These are phyloP conservation scores for Candida anglica DNA, from an alignment of 805 yeast genomes.

Conservation along the genomic window DNA sequence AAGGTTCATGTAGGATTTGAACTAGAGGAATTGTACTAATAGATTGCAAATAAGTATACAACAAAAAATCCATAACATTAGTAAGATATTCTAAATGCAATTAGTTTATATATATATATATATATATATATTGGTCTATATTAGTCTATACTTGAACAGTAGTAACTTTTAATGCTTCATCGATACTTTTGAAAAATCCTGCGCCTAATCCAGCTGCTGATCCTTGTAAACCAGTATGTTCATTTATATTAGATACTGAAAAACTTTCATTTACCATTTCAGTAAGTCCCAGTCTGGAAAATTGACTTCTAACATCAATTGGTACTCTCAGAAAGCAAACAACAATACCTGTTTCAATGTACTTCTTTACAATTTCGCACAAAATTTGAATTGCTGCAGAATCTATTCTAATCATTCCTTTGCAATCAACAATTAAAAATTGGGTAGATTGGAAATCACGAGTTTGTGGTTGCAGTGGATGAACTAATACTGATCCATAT, in stretches of 20 bases:
- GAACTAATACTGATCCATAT: slow-evolving; percentile 70
- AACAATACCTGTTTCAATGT: slow-evolving; percentile 46
- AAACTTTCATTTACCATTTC: slow-evolving; percentile 17
- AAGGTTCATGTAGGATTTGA: no score
- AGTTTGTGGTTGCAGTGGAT: slow-evolving; percentile 67
- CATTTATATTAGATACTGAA: neutral
- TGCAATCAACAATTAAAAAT: slow-evolving; percentile 67
- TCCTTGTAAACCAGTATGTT: no score
- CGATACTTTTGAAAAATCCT: slow-evolving; percentile 46
- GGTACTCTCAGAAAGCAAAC: slow-evolving; percentile 65
- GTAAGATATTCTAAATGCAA: no score
- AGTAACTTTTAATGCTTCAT: slow-evolving; percentile 52
- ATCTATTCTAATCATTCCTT: slow-evolving; percentile 80
- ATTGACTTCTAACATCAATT: slow-evolving; percentile 43
- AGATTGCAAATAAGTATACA: no score
- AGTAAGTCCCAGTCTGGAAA: slow-evolving; percentile 54
- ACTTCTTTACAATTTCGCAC: slow-evolving; percentile 53
- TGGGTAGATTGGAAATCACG: slow-evolving; percentile 39
- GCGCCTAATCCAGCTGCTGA: slow-evolving; percentile 10
- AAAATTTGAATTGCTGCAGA: slow-evolving; percentile 76
- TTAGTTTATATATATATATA: no score
- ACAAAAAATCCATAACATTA: no score
- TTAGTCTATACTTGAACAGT: no score
- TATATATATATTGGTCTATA: neutral
- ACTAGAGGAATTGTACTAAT: no score